A percentile compares a stretch with the other conserved stretches of the same genome.
phyloP scores from a whole-genome alignment of 768 basidiomycete species.

The Russula abietina region DNA sequence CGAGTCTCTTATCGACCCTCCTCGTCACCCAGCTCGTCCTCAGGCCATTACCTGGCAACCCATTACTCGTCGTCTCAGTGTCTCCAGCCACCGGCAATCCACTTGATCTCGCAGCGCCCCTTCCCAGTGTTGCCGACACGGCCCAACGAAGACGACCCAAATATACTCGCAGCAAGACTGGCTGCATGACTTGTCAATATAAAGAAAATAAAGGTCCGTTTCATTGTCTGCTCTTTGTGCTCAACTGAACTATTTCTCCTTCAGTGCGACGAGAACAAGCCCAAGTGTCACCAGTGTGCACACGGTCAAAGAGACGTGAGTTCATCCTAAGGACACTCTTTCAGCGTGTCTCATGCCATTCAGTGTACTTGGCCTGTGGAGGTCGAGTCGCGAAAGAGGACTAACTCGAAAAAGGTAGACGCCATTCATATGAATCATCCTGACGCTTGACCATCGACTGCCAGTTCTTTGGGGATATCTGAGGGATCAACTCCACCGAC shows the following conservation, averaged over 20 bases:
- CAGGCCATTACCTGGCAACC: conserved; percentile 28
- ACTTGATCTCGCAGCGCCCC: conserved; percentile 35
- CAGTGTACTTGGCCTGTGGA: conserved; percentile 85
- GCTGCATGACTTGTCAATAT: conserved; percentile 89
- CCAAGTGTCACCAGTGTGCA: conserved; percentile 78
- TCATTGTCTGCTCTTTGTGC: background rate
- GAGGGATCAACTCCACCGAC: conserved; percentile 72
- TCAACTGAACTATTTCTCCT: background rate
- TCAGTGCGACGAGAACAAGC: conserved; percentile 89
- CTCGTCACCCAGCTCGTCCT: conserved; percentile 26
- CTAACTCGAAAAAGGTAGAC: conserved; percentile 41
- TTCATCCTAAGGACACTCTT: conserved; percentile 8
- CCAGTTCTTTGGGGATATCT: conserved; percentile 66
- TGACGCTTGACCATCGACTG: conserved; percentile 59
- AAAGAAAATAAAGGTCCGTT: conserved; percentile 87
- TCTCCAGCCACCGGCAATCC: conserved; percentile 38
- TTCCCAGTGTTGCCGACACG: conserved; percentile 41
- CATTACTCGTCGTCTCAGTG: conserved; percentile 30
- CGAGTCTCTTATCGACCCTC: conserved; percentile 24
- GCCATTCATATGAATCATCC: conserved; percentile 38
- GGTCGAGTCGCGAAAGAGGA: conserved; percentile 65
- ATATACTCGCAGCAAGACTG: conserved; percentile 91
- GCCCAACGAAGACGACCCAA: conserved; percentile 79
- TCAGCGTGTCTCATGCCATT: background rate
- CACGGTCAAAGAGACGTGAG: conserved; percentile 80